Evolutionary conservation across 371 early-diverging fungal species (phyloP).

Genomic region (Haplosporangium sp.): DNA sequence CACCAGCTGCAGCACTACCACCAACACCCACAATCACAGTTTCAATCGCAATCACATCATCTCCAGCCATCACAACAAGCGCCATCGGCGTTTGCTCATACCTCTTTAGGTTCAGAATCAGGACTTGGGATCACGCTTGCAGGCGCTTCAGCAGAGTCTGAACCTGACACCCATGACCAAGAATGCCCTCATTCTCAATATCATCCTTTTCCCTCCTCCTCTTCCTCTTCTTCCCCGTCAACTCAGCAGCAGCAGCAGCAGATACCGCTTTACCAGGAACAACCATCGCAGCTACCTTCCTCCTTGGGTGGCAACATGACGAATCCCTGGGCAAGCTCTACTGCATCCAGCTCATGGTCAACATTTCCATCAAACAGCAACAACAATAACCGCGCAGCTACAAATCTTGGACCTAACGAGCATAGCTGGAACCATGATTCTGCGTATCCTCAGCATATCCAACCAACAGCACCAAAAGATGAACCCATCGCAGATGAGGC

Average conservation of each 20-base stretch:
- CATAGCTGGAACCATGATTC: neutral
- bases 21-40: slow-evolving; percentile 11
- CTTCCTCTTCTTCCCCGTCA: neutral
- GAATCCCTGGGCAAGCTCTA: slow-evolving; percentile 2
- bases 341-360: neutral
- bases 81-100: slow-evolving; percentile 39
- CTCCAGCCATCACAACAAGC: slow-evolving; percentile 31
- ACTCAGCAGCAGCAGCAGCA: slow-evolving; percentile 2
- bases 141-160: neutral
- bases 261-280: neutral
- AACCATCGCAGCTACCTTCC: neutral
- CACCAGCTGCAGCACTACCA: no score
- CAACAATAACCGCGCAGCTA: neutral
- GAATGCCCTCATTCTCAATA: slow-evolving; percentile 4
- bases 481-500: no score
- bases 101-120: slow-evolving; percentile 52
- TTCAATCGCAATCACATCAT: slow-evolving; percentile 5
- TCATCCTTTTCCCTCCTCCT: neutral
- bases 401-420: neutral
- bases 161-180: slow-evolving; percentile 7
- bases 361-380: neutral
- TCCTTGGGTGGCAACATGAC: neutral
- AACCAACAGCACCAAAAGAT: no score
- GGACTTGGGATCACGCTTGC: slow-evolving; percentile 37
- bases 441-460: no score